Base-by-base conservation (phyloP, 164 flowering plant genomes). In the Magnolia changhungtana region DNA sequence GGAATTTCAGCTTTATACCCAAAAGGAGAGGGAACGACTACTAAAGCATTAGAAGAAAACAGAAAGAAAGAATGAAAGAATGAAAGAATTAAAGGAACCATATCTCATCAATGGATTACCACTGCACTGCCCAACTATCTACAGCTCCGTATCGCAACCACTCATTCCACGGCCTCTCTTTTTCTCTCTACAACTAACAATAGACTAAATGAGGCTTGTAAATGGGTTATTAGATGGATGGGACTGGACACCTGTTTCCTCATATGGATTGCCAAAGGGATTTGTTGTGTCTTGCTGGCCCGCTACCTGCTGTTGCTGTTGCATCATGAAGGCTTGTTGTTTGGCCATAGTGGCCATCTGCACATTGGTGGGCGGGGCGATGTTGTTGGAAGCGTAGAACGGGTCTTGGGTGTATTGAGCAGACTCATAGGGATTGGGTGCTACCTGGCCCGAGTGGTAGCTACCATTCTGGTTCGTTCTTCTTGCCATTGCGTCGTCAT, bases 401-500 rank as follows among this genome's bases (percentile, higher is more conserved):
- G 78, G 82, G 67, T 77, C 84, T 63, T 77, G 80, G 51, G 74
- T 24, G 37, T 45, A 76, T n/a, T 66, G 81, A 58, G 65, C 80
- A 27, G 55, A 65, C 72, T 74, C 83, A 29, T 79, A 87, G 50
- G 85, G 89, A 74, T 83, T 87, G 2, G 79, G 76, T 23, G 82
- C 67, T 23, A 69, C 73, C 79, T 75, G 80, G 10, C 75, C 80
- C 45, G 64, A 23, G 21, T 82, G 77, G 64, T 76, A 74, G 59
- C 71, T 58, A 20, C 73, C 80, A 20, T 78, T 78, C 71, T 65
- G 73, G 55, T 76, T 84, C 24, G 79, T 10, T 63, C 69, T 69
- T 71, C 79, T 75, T 16, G 76, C 71, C 61, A 80, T 50, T 68
- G 86, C 84, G 67, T 75, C 73, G 9, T 86, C 84, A 59, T 87